These are phyloP conservation scores for Tetraselmis chui DNA, from an alignment of 139 green algal species.

Conservation along the genomic window DNA sequence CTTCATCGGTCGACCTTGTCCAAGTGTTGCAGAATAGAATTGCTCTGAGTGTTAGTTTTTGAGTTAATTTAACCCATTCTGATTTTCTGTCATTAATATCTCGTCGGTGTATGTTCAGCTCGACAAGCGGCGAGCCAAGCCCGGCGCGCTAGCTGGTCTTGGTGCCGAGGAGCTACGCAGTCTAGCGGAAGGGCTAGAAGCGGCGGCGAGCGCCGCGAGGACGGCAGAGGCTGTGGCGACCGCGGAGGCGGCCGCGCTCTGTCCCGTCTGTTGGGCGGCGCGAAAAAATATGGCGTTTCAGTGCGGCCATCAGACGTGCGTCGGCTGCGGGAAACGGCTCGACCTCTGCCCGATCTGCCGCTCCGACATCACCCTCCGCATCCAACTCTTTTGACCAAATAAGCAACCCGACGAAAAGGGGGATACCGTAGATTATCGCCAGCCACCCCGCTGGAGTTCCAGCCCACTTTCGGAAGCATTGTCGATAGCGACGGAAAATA, in stretches of 20 bases:
- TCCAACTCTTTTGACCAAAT: not conserved
- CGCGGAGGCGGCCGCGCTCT: slow-evolving; percentile 13
- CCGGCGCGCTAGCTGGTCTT: not conserved
- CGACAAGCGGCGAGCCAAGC: not conserved
- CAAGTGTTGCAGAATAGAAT: too few relatives aligned
- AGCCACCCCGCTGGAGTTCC: too few relatives aligned
- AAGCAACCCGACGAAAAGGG: too few relatives aligned
- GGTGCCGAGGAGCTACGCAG: not conserved
- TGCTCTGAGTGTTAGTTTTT: too few relatives aligned
- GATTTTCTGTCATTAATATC: too few relatives aligned
- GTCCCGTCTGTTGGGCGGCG: slow-evolving; percentile 30
- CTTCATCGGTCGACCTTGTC: too few relatives aligned
- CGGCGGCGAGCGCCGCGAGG: not conserved
- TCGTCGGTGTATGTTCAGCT: not conserved
- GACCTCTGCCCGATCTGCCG: slow-evolving; percentile 27
- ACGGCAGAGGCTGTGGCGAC: not conserved
- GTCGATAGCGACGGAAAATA: too few relatives aligned
- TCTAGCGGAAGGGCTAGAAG: not conserved
- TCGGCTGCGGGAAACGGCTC: slow-evolving; percentile 16
- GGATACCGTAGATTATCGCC: too few relatives aligned
- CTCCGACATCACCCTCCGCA: slow-evolving; percentile 15
- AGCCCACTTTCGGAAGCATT: too few relatives aligned
- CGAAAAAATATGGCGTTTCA: slow-evolving; percentile 24
- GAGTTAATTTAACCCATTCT: too few relatives aligned
- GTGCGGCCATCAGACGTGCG: slow-evolving; percentile 29